These are phyloP conservation scores for Colletotrichum sp. DNA, from an alignment of 2,329 filamentous ascomycete genomes.

Conservation along the genomic window DNA sequence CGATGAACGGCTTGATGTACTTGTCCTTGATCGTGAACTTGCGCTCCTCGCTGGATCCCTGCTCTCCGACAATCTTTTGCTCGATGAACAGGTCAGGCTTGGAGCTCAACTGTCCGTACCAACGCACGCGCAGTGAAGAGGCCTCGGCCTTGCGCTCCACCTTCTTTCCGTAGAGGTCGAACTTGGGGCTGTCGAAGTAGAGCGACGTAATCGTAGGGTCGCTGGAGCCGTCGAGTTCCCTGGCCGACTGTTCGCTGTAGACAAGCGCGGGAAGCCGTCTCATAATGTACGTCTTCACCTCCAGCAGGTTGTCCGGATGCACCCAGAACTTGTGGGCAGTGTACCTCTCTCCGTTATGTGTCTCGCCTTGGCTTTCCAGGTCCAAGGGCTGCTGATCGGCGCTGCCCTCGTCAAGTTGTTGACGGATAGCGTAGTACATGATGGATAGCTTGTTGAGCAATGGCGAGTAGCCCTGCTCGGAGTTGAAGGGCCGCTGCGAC, in stretches of 20 bases:
- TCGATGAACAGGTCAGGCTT: slow-evolving; percentile 85
- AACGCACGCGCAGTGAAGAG: slow-evolving; percentile 83
- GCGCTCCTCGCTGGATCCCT: slow-evolving; percentile 78
- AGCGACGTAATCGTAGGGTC: slow-evolving; percentile 94
- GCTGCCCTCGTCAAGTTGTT: slow-evolving; percentile 72
- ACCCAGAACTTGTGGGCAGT: slow-evolving; percentile 97
- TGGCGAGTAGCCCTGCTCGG: slow-evolving; percentile 86
- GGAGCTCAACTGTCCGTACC: slow-evolving; percentile 84
- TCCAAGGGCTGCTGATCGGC: slow-evolving; percentile 44
- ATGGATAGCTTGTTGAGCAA: slow-evolving; percentile 89
- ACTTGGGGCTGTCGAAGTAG: slow-evolving; percentile 90
- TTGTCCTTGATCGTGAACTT: slow-evolving; percentile 91
- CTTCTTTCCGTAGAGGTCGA: slow-evolving; percentile 86
- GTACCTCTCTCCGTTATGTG: slow-evolving; percentile 73
- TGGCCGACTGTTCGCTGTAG: slow-evolving; percentile 87
- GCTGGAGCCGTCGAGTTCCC: slow-evolving; percentile 78
- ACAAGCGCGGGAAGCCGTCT: slow-evolving; percentile 89
- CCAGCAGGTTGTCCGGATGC: slow-evolving; percentile 91
- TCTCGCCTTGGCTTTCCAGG: slow-evolving; percentile 58
- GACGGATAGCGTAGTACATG: slow-evolving; percentile 94
- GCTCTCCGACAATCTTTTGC: slow-evolving; percentile 83
- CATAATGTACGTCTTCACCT: slow-evolving; percentile 95
- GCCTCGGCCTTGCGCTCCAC: slow-evolving; percentile 77
- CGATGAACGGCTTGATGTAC: slow-evolving; percentile 86
- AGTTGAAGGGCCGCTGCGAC: slow-evolving; percentile 91